phyloP scores from a whole-genome alignment of 2,329 filamentous ascomycete genomes.

The Tolypocladium nubicola region DNA sequence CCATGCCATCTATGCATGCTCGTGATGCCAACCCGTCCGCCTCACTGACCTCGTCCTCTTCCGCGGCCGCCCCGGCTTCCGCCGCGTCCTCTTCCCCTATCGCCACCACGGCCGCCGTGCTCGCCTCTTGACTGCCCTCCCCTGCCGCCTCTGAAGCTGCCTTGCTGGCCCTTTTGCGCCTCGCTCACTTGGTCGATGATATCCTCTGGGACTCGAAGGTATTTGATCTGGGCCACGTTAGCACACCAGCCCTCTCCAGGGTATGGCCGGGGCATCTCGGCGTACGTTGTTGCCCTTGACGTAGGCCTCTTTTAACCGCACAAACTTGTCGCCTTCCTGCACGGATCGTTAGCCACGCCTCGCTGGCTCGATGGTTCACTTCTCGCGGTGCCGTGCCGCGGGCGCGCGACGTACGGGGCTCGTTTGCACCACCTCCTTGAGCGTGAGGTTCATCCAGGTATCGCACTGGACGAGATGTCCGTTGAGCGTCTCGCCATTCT shows the following conservation, averaged over 20 bases:
- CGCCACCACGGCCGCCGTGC: slow-evolving; percentile 38
- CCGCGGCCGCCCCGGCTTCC: slow-evolving; percentile 25
- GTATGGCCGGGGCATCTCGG: slow-evolving; percentile 7
- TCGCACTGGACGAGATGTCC: slow-evolving; percentile 94
- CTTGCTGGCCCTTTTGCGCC: slow-evolving; percentile 65
- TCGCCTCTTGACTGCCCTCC: slow-evolving; percentile 49
- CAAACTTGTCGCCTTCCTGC: slow-evolving; percentile 86
- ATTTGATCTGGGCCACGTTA: slow-evolving; percentile 71
- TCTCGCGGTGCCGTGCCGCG: neutral
- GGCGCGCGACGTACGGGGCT: slow-evolving; percentile 51
- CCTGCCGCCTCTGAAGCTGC: slow-evolving; percentile 54
- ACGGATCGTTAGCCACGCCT: neutral
- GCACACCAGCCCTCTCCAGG: neutral
- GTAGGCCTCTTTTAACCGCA: slow-evolving; percentile 85
- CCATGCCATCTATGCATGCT: neutral
- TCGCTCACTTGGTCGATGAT: slow-evolving; percentile 93
- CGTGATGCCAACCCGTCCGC: neutral
- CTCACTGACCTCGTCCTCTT: slow-evolving; percentile 22
- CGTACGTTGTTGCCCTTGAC: slow-evolving; percentile 94
- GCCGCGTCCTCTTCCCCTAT: slow-evolving; percentile 29
- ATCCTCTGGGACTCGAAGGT: slow-evolving; percentile 89
- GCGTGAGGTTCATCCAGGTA: slow-evolving; percentile 98
- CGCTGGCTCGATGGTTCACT: neutral
- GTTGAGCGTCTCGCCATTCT: slow-evolving; percentile 95
- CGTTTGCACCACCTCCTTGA: slow-evolving; percentile 96